A percentile compares a stretch with the other conserved stretches of the same genome.
Conservation (phyloP, 2,329 filamentous ascomycete genomes). For the Aspergillus sp. region DNA sequence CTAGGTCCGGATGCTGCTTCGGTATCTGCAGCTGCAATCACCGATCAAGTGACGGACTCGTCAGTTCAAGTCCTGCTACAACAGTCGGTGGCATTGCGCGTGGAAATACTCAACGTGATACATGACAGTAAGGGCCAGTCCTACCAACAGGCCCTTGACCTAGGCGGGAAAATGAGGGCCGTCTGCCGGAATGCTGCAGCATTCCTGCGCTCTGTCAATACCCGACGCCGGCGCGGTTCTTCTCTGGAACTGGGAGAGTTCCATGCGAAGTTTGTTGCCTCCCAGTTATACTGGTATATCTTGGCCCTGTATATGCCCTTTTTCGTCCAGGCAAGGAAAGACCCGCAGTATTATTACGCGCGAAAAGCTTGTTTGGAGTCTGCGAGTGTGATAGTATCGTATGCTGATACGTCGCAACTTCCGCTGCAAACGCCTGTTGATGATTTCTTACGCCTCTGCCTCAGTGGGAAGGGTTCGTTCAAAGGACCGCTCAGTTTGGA, state of each 20-base stretch:
- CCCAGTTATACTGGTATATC: slow-evolving; percentile 15
- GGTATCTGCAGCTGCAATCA: neutral
- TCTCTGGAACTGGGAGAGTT: neutral
- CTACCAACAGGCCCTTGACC: slow-evolving; percentile 1
- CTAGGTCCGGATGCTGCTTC: slow-evolving; percentile 18
- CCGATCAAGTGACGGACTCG: neutral
- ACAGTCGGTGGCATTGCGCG: neutral
- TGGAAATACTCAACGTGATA: neutral
- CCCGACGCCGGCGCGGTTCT: too few relatives aligned
- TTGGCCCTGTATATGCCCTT: slow-evolving; percentile 15
- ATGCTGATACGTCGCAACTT: too few relatives aligned
- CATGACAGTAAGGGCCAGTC: slow-evolving; percentile 1
- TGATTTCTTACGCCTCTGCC: too few relatives aligned
- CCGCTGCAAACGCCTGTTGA: too few relatives aligned
- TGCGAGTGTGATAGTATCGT: too few relatives aligned
- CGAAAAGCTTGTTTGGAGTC: too few relatives aligned
- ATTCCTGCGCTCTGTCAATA: neutral
- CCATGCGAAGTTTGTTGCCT: slow-evolving; percentile 7
- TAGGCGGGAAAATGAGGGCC: neutral
- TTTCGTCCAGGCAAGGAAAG: slow-evolving; percentile 15
- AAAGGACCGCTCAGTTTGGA: too few relatives aligned
- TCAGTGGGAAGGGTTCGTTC: too few relatives aligned
- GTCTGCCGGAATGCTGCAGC: neutral
- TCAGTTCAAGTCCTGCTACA: slow-evolving; percentile 3
- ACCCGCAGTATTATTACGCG: slow-evolving; percentile 3